A percentile compares a stretch with the other conserved stretches of the same genome.
Conservation (phyloP, 495 filamentous ascomycete genomes). For the Penicillium subrubescens region DNA sequence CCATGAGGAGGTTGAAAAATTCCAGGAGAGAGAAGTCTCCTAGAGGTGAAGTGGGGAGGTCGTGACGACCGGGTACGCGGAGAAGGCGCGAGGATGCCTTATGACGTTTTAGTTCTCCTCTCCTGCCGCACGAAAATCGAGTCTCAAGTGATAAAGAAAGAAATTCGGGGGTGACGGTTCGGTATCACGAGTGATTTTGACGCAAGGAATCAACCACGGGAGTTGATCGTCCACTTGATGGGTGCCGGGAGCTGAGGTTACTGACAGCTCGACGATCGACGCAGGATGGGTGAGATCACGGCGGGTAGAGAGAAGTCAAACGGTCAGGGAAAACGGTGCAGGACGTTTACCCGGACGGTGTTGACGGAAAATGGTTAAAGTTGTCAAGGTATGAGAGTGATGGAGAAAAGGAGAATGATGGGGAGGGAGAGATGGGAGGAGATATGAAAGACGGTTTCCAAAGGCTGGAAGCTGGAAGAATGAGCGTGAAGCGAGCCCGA, state of each 20-base stretch:
- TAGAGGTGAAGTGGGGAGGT: conserved; percentile 34
- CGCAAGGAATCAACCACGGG: conserved; percentile 4
- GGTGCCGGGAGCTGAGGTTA: conserved; percentile 7
- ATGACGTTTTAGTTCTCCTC: conserved; percentile 48
- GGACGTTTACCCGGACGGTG: conserved; percentile 42
- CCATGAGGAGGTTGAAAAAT: conserved; percentile 47
- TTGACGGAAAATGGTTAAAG: conserved; percentile 19
- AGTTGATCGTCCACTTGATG: conserved; percentile 13
- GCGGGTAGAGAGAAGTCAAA: conserved; percentile 30
- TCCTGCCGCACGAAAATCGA: conserved; percentile 36
- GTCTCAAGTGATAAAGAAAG: conserved; percentile 16
- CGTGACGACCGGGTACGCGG: conserved; percentile 38
- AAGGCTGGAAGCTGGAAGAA: conserved; percentile 18
- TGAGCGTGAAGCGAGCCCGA: conserved; percentile 39
- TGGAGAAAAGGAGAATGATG: not conserved
- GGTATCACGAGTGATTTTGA: not conserved
- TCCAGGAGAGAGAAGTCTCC: conserved; percentile 36
- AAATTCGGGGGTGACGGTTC: conserved; percentile 1
- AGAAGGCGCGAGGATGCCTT: conserved; percentile 42
- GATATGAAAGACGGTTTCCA: conserved; percentile 17
- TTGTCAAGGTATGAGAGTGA: not conserved
- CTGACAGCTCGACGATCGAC: conserved; percentile 22
- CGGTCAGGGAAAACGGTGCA: conserved; percentile 51
- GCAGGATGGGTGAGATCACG: conserved; percentile 26
- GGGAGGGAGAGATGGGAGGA: conserved; percentile 18